phyloP scores from a whole-genome alignment of 2,329 filamentous ascomycete species.

The Talaromyces sp. region DNA sequence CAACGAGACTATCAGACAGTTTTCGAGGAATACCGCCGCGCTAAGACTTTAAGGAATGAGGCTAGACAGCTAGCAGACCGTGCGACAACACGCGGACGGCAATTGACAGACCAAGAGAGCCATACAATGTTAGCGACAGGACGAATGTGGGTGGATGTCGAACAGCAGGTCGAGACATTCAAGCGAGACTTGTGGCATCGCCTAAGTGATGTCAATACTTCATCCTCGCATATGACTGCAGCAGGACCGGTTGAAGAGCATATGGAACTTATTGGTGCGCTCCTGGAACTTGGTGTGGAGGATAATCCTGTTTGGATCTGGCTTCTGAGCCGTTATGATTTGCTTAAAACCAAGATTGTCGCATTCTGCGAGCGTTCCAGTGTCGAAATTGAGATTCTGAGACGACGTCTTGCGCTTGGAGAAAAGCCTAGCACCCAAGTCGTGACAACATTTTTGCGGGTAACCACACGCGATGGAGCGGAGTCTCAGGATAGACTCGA shows the following conservation, averaged over 20 bases:
- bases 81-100: conserved; percentile 49
- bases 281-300: conserved; percentile 90
- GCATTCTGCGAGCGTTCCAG: conserved; percentile 79
- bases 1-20: conserved; percentile 86
- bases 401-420: conserved; percentile 72
- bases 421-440: conserved; percentile 69
- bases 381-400: conserved; percentile 87
- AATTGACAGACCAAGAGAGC: conserved; percentile 73
- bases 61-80: conserved; percentile 67
- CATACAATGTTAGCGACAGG: conserved; percentile 85
- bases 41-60: conserved; percentile 77
- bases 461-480: conserved; percentile 66
- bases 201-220: conserved; percentile 66
- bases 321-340: conserved; percentile 85
- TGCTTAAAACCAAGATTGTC: conserved; percentile 81
- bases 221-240: conserved; percentile 52
- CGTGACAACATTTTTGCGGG: conserved; percentile 73
- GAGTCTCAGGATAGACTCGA: conserved; percentile 68
- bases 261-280: conserved; percentile 82
- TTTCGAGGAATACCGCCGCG: conserved; percentile 80
- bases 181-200: conserved; percentile 87
- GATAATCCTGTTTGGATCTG: conserved; percentile 97
- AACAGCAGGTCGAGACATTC: conserved; percentile 79
- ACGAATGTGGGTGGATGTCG: conserved; percentile 92
- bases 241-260: conserved; percentile 69